Base-by-base conservation (phyloP, 192 early-diverging fungal species). In the Chytriomyces sp. region DNA sequence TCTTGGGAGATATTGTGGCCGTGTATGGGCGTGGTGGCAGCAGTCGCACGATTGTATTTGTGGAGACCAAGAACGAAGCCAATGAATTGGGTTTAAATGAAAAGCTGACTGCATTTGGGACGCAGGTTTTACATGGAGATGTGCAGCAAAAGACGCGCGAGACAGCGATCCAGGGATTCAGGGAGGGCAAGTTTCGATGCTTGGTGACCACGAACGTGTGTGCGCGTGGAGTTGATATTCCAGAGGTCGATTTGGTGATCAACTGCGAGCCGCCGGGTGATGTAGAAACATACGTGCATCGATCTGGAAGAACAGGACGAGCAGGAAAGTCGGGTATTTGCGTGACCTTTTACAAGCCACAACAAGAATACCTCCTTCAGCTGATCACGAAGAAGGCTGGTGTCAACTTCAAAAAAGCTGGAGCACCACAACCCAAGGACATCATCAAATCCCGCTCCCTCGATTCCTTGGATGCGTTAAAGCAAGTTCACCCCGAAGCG, bases 231-330 rank as follows among this genome's bases (percentile, higher is more conserved):
- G 85, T 97, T 66, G 94, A 97, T 85, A 96, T 98, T 72, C 94
- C 93, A 41, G 91, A 95, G 82, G 93, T 97, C 54, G 96, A 97
- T 85, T 81, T 98, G 39, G 96, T 98, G 25, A 93, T 98, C 84
- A 97, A 98, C 82, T 90, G 90, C 73, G 94, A 97, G 72, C 95
- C 95, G 52, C 95, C 95, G 64, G 87, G 88, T 77, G 95, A 98
- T 77, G 81, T 94, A 25, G 94, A 98, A 75, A 88, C 91, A 26
- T 98, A 98, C 76, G 93, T 98, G 52, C 96, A 98, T 82, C 90
- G 96, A 59, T 93, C 92, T 49, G 96, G 96, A 22, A 89, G 96
- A 77, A 97, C 95, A 1, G 96, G 94, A 38, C 93, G 96, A 78
- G 91, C 92, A 37, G 92, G 93, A 39, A 91, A 89, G 41, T 86